Base-by-base conservation (phyloP, 2,329 filamentous ascomycete species). In the Didymella pinodella region DNA sequence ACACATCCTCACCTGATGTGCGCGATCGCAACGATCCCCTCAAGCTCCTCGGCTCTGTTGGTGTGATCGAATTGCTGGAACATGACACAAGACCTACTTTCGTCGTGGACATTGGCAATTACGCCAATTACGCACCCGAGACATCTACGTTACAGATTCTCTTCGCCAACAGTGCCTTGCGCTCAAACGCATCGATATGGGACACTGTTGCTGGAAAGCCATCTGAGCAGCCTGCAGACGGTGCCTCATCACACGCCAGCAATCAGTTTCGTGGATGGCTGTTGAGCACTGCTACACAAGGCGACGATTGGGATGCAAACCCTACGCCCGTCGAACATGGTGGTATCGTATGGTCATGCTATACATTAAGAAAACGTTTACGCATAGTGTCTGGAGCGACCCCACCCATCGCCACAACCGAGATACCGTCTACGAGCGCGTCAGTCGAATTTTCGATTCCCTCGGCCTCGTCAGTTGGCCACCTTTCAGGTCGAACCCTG, bases 51-150 rank as follows among this genome's bases (percentile, higher is more conserved):
- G 85, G 85, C 41, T 84, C 84, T 26, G 81, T 93, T 50, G 88
- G 89, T 25, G 83, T 92, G 10, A 77, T 89, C 20, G 91, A 94
- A 73, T 79, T 94, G 38, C 76, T 95, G 40, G 90, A 94, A 70
- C 85, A 90, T 65, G 91, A 95, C 72, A 86, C 89, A 48, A 82
- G 91, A 46, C 91, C 90, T 2, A 91, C 89, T 0, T 92, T 94
- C 67, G 84, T 94, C 41, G 81, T 94, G 32, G 90, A 94, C 68
- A 77, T 91, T 49, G 80, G 81, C 7, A 86, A 89, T 67, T 75
- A 81, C 1, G 74, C 78, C n/a, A 88, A 88, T 65, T 82, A 81
- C 46, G 79, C 77, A 22, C 79, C 83, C 1, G 82, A 83, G 0
- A 55, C 62, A 1, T 50, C 57, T 4, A 80, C 81, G 1, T 75